These are phyloP conservation scores for Rhodotorula sphaerocarpa DNA, from an alignment of 768 basidiomycete genomes.

Conservation along the genomic window DNA sequence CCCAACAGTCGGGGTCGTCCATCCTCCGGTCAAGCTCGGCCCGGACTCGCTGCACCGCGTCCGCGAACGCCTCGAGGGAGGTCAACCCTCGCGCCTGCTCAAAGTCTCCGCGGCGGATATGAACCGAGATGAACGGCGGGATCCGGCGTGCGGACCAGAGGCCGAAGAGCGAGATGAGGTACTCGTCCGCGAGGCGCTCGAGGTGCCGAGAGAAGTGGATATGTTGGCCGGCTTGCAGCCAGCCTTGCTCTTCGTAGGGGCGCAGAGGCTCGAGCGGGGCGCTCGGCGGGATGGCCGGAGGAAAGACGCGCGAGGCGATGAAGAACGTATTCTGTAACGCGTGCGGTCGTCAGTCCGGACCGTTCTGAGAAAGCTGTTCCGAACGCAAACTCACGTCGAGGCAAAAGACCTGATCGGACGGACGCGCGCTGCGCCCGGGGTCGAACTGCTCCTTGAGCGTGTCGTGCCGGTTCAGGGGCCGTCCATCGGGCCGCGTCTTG, in stretches of 20 bases:
- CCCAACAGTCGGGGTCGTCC: conserved; percentile 15
- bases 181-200: conserved; percentile 18
- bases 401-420: conserved; percentile 26
- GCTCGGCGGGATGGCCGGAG: conserved; percentile 4
- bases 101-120: conserved; percentile 34
- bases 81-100: conserved; percentile 21
- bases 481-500: background rate
- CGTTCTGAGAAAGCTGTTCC: too few relatives aligned
- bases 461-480: background rate
- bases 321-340: conserved; percentile 21
- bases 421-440: background rate
- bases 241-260: conserved; percentile 17
- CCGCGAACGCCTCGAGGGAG: conserved; percentile 14
- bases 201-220: conserved; percentile 16
- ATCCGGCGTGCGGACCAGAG: background rate
- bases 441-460: conserved; percentile 26
- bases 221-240: conserved; percentile 22
- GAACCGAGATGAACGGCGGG: conserved; percentile 33
- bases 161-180: conserved; percentile 21
- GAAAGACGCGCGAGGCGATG: conserved; percentile 25
- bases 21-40: conserved; percentile 12
- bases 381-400: conserved; percentile 7
- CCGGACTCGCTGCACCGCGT: conserved; percentile 17
- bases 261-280: conserved; percentile 5
- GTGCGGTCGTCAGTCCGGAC: too few relatives aligned